These are phyloP conservation scores for Orbilia brochopaga DNA, from an alignment of 2,329 filamentous ascomycete species.

Conservation along the genomic window DNA sequence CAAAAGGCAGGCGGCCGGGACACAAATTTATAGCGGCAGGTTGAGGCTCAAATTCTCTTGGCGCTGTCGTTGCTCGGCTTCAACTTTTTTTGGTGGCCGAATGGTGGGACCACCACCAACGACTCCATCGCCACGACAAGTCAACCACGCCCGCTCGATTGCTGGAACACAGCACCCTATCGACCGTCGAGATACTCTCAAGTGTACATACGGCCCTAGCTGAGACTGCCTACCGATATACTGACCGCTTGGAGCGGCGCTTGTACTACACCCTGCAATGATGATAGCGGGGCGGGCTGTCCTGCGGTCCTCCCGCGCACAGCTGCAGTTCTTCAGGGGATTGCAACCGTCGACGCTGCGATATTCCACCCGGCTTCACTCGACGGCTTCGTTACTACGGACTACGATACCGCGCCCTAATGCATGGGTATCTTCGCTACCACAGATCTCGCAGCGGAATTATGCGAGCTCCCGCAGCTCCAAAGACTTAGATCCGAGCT, in stretches of 20 bases:
- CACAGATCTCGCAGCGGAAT: conserved; percentile 21
- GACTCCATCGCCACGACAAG: background rate
- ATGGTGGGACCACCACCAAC: conserved; percentile 25
- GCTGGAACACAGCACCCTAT: no score
- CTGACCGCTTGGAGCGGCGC: conserved; percentile 16
- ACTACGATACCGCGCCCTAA: conserved; percentile 7
- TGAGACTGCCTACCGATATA: conserved; percentile 1
- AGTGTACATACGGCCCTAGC: background rate
- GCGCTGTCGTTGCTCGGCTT: background rate
- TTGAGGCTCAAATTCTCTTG: conserved; percentile 25
- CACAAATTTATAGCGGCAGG: conserved; percentile 36
- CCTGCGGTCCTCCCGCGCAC: conserved; percentile 22
- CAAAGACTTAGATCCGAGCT: conserved; percentile 5
- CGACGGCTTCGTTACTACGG: conserved; percentile 18
- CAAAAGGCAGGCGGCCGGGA: background rate
- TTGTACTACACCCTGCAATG: conserved; percentile 24
- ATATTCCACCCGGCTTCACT: conserved; percentile 28
- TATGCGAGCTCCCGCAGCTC: conserved; percentile 7
- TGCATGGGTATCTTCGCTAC: conserved; percentile 6
- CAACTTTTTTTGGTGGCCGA: conserved; percentile 8
- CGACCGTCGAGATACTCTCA: background rate
- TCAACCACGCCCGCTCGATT: background rate
- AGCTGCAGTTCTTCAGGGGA: conserved; percentile 7
- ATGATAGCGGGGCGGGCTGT: conserved; percentile 46
- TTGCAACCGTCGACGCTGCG: conserved; percentile 14